Base-by-base conservation (phyloP, 768 basidiomycete genomes). In the Phylloporus rhodoxanthus region DNA sequence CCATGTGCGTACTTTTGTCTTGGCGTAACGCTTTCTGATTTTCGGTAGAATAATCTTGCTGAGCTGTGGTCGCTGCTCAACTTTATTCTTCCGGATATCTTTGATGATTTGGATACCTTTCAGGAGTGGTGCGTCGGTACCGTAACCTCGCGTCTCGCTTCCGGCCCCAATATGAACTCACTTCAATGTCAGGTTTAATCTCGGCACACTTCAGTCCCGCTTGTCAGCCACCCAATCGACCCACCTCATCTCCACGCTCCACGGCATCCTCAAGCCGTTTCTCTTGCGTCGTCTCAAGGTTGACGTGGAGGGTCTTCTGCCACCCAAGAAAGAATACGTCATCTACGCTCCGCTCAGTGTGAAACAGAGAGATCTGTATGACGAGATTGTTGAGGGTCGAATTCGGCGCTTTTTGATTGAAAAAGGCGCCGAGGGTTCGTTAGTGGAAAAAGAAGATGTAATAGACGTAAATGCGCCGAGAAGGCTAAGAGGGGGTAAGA, bases 21-120 rank as follows among this genome's bases (percentile, higher is more conserved):
- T 20, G 33, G 23, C 5, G 19, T 20, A 14, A 42, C 36, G 4
- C 8, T 21, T 26, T 2, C 34, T 48, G 45, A 38, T 23, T 39
- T 42, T 14, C 19, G n/a, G n/a, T 62, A 99, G 90, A 98, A 99
- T 68, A 98, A 97, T 61, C 76, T 99, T 3, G 78, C 85, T 5
- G 96, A 99, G 64, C 73, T 99, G 3, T 98, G 93, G 95, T 85
- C 91, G 2, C 72, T 98, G 15, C 81, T 99, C 28, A 96, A 96
- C 64, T 99, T 97, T 59, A 89, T 98, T 51, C 77, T 98, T 5
- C 96, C 96, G 0, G 86, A 93, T 56, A 84, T 98, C 46, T 97
- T 98, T 64, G 80, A 84, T 51, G 91, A 97, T 58, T 72, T 95
- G 19, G 84, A 90, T 47, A 77, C 85, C 4, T 96, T 96, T 73